A percentile compares a stretch with the other conserved stretches of the same genome.
Conservation (phyloP, 2,329 filamentous ascomycete species). For the Akanthomyces lecanii region DNA sequence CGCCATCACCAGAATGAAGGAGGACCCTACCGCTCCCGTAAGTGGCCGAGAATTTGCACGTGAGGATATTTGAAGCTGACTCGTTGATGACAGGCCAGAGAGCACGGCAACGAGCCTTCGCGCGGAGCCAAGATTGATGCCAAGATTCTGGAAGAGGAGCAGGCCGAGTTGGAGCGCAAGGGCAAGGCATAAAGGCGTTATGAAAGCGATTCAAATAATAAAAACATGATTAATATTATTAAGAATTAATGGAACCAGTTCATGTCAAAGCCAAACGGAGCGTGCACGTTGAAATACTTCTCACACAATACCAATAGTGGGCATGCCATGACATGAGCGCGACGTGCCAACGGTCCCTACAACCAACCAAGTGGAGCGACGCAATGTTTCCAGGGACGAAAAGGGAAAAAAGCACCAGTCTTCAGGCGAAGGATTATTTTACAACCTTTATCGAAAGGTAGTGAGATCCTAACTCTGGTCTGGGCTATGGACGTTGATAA, state of each 20-base stretch:
- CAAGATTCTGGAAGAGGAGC: constrained; percentile 59
- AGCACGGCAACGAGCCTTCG: constrained; percentile 65
- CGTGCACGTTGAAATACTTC: no score
- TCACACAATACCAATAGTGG: no score
- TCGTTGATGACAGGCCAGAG: constrained; percentile 40
- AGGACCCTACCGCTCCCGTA: constrained; percentile 53
- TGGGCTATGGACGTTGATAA: no score
- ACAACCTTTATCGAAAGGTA: no score
- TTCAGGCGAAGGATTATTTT: no score
- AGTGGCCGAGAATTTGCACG: constrained; percentile 17
- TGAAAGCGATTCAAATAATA: neutral
- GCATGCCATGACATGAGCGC: no score
- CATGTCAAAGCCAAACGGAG: neutral
- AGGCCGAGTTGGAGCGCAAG: constrained; percentile 57
- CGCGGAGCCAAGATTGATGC: constrained; percentile 65
- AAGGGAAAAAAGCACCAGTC: no score
- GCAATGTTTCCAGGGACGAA: no score
- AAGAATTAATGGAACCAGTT: neutral
- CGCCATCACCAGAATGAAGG: constrained; percentile 36
- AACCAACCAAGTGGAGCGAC: no score
- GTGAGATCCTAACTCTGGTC: no score
- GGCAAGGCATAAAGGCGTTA: constrained; percentile 30
- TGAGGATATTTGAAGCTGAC: neutral
- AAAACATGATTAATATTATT: neutral
- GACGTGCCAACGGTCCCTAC: no score